Base-by-base conservation (phyloP, 1,284 basidiomycete genomes). In the Marasmius oreades region DNA sequence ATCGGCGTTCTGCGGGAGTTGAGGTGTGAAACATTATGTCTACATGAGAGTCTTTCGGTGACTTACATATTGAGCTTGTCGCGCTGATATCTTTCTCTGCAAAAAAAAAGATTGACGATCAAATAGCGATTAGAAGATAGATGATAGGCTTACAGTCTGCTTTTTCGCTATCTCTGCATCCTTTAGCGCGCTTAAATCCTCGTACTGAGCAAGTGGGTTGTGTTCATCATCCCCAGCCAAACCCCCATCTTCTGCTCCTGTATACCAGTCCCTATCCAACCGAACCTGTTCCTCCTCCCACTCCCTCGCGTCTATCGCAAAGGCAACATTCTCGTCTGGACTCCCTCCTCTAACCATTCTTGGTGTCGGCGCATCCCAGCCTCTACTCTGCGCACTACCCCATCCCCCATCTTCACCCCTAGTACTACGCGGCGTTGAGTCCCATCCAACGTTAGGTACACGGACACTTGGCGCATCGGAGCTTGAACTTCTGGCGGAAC, bases 41-140 rank as follows among this genome's bases (percentile, higher is more conserved):
- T 44, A 37, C 28, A n/a, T 36, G 33, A n/a, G 31, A 62, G 48
- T 36, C 16, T 23, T 43, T 42, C 45, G 43, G 18, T 18, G n/a
- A 78, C 89, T 64, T 63, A 93, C 92, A 69, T 94, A 95, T 85
- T 96, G 94, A 0, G 94, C 94, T 71, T 97, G 94, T 55, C 88
- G 80, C 3, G 95, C 95, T 1, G 93, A 95, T 18, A 95, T 85
- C 70, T 89, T 89, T 73, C 89, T 93, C 81, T 88, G 61, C 20
- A 4, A 12, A 63, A 58, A 34, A 64, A 54, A 18, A 48, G 36
- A 57, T 50, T 33, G 33, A 46, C 59, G 24, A 24, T 16, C n/a
- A 31, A 23, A 50, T 34, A 55, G 28, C 24, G 22, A 23, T n/a
- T 34, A 22, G 16, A 42, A 23, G 24, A 31, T 37, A 20, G 31